A percentile compares a stretch with the other conserved stretches of the same genome.
Conservation (phyloP, 129 eudicot species). For the Pulicaria dysenterica region DNA sequence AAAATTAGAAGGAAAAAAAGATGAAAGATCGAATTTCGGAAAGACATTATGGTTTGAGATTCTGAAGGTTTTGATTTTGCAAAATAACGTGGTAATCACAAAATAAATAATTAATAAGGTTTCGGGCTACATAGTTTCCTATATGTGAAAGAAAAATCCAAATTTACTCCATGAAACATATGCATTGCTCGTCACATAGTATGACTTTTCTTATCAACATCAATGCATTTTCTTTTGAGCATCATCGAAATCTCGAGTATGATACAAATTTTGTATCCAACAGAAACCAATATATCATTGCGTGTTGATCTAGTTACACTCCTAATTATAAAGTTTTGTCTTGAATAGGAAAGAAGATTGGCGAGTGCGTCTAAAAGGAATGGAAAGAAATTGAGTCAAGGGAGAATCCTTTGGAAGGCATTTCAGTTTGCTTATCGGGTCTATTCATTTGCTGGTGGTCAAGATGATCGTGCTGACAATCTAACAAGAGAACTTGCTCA, state of each 20-base stretch:
- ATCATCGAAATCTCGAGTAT: neutral
- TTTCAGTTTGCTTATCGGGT: slow-evolving; percentile 86
- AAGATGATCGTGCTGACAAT: slow-evolving; percentile 83
- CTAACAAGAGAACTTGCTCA: slow-evolving; percentile 77
- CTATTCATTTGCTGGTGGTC: slow-evolving; percentile 90
- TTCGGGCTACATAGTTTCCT: neutral
- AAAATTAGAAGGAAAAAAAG: no score
- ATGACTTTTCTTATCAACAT: neutral
- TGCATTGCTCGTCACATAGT: no score
- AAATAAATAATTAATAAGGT: no score
- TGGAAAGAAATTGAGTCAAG: slow-evolving; percentile 49
- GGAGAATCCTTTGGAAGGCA: slow-evolving; percentile 73
- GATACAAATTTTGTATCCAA: neutral
- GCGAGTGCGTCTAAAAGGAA: slow-evolving; percentile 46
- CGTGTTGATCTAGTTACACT: neutral
- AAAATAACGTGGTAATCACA: no score
- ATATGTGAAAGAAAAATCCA: no score
- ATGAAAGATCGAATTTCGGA: no score
- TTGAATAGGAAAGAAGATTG: slow-evolving; percentile 58
- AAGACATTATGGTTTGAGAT: no score
- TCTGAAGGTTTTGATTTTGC: no score
- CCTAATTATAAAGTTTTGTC: no score
- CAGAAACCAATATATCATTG: neutral
- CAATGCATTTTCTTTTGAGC: neutral
- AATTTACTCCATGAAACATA: no score